Percentiles rank a stretch among this genome's conserved stretches.
Conservation (phyloP, 176 grass and related monocot genomes). For the Lolium perenne region DNA sequence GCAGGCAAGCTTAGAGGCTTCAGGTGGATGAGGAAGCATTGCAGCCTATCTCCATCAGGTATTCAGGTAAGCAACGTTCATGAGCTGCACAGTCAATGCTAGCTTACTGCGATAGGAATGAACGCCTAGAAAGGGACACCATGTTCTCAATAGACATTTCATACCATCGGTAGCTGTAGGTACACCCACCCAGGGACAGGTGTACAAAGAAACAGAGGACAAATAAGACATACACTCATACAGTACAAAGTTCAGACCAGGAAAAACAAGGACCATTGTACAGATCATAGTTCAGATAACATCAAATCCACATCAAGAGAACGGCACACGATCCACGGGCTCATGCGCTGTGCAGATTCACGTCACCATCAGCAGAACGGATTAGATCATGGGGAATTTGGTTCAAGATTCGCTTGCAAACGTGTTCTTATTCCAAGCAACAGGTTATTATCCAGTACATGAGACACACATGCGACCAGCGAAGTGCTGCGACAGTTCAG, state of each 20-base stretch:
- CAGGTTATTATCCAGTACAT: not conserved
- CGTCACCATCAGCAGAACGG: not conserved
- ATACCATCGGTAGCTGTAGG: not conserved
- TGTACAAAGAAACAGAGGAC: not conserved
- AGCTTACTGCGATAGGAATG: not conserved
- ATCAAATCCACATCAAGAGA: not conserved
- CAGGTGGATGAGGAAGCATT: not conserved
- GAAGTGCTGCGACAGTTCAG: not conserved
- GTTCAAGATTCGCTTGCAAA: constrained; percentile 26
- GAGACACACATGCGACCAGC: constrained; percentile 17
- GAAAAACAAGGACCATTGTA: not conserved
- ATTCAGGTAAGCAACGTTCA: not conserved
- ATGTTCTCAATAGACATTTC: not conserved
- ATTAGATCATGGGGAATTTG: not conserved
- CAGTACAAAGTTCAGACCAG: not conserved
- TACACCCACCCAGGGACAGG: not conserved
- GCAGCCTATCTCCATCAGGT: not conserved
- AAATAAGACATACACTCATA: not conserved
- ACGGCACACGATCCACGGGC: not conserved
- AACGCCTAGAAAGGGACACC: not conserved
- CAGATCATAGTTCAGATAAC: not conserved
- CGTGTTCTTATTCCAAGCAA: constrained; percentile 20
- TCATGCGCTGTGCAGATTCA: not conserved
- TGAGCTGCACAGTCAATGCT: not conserved
- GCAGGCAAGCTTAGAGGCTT: not conserved